Evolutionary conservation across 1,139 yeast species (phyloP).

Genomic region (Hansenula lynferdii): DNA sequence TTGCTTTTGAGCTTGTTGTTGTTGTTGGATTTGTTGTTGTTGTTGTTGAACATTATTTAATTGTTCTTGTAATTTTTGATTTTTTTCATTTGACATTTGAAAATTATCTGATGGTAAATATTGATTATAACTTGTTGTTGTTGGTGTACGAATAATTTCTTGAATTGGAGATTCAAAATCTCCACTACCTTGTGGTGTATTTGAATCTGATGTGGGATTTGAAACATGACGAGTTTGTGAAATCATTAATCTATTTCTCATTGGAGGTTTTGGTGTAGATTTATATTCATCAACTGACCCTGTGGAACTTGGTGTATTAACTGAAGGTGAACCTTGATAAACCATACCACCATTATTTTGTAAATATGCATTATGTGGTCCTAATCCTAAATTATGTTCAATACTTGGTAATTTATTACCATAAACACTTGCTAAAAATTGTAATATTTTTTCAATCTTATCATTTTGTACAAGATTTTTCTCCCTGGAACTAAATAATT

Average conservation of each 20-base stretch:
- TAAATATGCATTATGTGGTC: not conserved
- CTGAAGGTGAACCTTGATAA: no score
- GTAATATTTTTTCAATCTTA: slow-evolving; percentile 80
- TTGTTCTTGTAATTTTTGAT: not conserved
- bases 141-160: slow-evolving; percentile 13
- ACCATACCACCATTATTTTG: no score
- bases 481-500: slow-evolving; percentile 77
- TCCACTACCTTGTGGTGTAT: slow-evolving; percentile 1
- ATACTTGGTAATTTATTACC: slow-evolving; percentile 34
- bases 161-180: slow-evolving; percentile 17
- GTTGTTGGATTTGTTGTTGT: not conserved
- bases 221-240: slow-evolving; percentile 29
- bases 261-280: slow-evolving; percentile 2
- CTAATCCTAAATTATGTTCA: slow-evolving; percentile 4
- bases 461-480: slow-evolving; percentile 82
- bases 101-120: slow-evolving; percentile 2
- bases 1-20: not conserved
- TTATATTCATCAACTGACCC: no score
- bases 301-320: slow-evolving; percentile 3
- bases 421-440: slow-evolving; percentile 80
- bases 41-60: not conserved
- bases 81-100: not conserved
- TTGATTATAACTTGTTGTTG: not conserved
- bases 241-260: slow-evolving; percentile 18
- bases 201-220: slow-evolving; percentile 4